Conservation (phyloP, 495 filamentous ascomycete genomes). For the Achaetomiella virescens region DNA sequence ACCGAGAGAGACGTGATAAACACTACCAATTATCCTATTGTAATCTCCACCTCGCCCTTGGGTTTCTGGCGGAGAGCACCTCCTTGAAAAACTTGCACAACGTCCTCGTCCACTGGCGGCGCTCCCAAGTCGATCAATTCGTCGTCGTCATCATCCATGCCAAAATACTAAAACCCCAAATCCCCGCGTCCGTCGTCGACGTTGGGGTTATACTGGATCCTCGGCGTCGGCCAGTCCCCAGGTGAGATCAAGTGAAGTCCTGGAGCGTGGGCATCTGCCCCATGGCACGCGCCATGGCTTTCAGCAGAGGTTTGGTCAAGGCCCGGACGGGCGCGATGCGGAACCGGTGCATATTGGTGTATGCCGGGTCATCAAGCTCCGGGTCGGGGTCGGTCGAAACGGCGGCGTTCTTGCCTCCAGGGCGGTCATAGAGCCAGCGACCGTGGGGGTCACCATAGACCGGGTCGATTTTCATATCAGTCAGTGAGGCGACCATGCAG, state of each 20-base stretch:
- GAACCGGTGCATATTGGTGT: constrained; percentile 6
- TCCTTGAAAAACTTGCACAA: constrained; percentile 2
- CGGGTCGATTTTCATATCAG: neutral
- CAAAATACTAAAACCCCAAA: neutral
- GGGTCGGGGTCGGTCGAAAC: neutral
- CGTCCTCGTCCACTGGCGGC: constrained; percentile 4
- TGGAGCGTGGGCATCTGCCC: neutral
- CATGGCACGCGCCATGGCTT: neutral
- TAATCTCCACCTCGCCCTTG: neutral
- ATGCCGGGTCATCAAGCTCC: constrained; percentile 3
- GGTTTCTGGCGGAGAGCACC: constrained; percentile 1
- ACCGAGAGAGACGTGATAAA: no score
- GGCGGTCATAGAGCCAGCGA: constrained; percentile 1
- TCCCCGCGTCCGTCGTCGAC: neutral
- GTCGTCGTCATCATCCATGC: neutral
- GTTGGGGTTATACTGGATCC: neutral
- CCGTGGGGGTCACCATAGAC: constrained; percentile 2
- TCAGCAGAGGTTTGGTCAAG: neutral
- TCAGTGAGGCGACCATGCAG: constrained; percentile 17
- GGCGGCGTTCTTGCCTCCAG: neutral
- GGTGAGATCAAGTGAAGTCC: neutral
- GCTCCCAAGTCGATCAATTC: constrained; percentile 3
- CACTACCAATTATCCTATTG: neutral
- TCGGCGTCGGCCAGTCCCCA: neutral
- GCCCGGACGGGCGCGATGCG: neutral